Evolutionary conservation across 164 flowering plant genomes (phyloP), one percentile per base, ranked within the genome.

Genomic region (Vitis cinerea): DNA sequence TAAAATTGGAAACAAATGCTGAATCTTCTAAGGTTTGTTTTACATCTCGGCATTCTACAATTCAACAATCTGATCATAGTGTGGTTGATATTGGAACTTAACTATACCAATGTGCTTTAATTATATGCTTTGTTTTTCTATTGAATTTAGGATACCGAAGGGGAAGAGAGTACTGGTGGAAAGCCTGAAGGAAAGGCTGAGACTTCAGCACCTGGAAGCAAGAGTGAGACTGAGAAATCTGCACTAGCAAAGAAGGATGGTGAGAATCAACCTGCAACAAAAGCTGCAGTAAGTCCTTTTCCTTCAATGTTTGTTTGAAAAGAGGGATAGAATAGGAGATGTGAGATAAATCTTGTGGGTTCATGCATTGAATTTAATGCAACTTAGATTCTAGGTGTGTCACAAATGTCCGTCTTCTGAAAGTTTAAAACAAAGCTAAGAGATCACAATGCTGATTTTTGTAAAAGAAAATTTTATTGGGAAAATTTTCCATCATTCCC

Each of bases 181-280:
- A 88, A 83, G 76, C 75, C 82, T 57, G 88, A 77, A 17, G 52
- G 78, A 13, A 83, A 81, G 64, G 15, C 81, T n/a, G 86, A 78
- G 14, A 64, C 48, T 23, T 7, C 69, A 11, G 68, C 74, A 31
- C 48, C 82, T 57, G 86, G 79, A 65, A 77, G 17, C 70, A 79
- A 74, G 66, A 65, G 44, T 61, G 84, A 83, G 69, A 58, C 47
- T 3, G 83, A 80, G 37, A 80, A 75, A 71, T 71, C 84, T 10
- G 67, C 29, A 66, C 30, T 78, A 50, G 66, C 29, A 10, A 83
- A 81, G 73, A 81, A 83, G 68, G 86, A 83, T 59, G 66, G 69
- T 15, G 86, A 83, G 48, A 79, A 71, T 67, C 69, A 71, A 58
- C 51, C 78, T 30, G 72, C 80, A 54, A 44, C 75, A 56, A 83